Conservation (phyloP, 495 filamentous ascomycete genomes). For the Poronia punctata region DNA sequence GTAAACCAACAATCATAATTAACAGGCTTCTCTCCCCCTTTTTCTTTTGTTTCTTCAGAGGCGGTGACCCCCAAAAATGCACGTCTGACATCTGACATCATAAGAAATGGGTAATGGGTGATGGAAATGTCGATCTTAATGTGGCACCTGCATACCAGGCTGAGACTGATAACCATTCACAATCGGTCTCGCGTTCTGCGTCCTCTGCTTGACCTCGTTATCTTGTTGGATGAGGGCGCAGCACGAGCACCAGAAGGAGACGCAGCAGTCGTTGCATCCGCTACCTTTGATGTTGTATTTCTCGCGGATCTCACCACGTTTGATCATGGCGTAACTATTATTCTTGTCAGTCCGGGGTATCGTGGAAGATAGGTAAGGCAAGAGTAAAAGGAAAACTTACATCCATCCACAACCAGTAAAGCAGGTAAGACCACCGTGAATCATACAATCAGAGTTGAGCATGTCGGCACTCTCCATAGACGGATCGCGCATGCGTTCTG, state of each 20-base stretch:
- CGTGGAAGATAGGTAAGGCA: neutral
- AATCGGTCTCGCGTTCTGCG: conserved; percentile 9
- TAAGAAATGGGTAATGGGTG: neutral
- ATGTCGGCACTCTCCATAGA: conserved; percentile 35
- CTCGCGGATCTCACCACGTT: conserved; percentile 47
- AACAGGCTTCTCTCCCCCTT: too few relatives aligned
- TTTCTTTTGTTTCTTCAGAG: too few relatives aligned
- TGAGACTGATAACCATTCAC: conserved; percentile 25
- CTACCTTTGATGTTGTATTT: conserved; percentile 49
- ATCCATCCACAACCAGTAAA: conserved; percentile 29
- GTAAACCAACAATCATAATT: too few relatives aligned
- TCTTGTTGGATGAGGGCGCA: conserved; percentile 32
- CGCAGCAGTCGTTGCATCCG: conserved; percentile 42
- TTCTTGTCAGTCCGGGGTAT: neutral
- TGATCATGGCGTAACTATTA: conserved; percentile 36
- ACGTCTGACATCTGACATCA: too few relatives aligned
- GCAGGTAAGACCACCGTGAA: conserved; percentile 17
- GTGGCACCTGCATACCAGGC: conserved; percentile 21
- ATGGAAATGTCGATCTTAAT: too few relatives aligned
- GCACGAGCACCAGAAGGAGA: conserved; percentile 51
- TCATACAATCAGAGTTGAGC: conserved; percentile 36
- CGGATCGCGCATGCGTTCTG: conserved; percentile 39
- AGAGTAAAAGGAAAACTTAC: conserved; percentile 24
- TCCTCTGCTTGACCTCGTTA: conserved; percentile 27
- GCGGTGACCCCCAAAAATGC: too few relatives aligned